Evolutionary conservation across 2,329 filamentous ascomycete species (phyloP).

Genomic region (Calycina marina): DNA sequence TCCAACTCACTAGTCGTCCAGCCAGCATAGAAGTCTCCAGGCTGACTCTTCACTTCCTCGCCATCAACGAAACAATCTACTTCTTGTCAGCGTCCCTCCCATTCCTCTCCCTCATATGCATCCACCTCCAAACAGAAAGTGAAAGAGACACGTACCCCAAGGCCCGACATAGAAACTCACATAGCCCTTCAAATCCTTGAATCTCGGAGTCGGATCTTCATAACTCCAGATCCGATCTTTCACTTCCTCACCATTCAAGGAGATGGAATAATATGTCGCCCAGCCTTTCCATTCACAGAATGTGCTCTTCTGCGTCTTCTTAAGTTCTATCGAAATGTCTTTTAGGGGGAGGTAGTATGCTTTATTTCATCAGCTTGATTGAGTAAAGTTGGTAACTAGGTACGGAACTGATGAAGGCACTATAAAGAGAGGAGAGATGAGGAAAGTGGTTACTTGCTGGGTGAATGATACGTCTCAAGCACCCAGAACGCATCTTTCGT

Average conservation of each 20-base stretch:
- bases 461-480: constrained; percentile 46
- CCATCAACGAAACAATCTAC: constrained; percentile 45
- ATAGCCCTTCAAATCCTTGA: constrained; percentile 37
- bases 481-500: constrained; percentile 46
- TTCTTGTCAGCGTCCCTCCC: background rate
- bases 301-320: constrained; percentile 28
- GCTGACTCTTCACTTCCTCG: constrained; percentile 42
- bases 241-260: constrained; percentile 23
- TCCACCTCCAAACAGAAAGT: background rate
- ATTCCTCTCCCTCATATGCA: background rate
- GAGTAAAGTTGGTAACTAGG: no score
- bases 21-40: constrained; percentile 48
- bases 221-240: constrained; percentile 44
- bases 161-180: constrained; percentile 45
- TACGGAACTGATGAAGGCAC: no score
- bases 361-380: constrained; percentile 15
- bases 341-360: constrained; percentile 45
- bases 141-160: constrained; percentile 27
- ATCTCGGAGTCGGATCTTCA: constrained; percentile 35
- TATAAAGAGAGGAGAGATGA: background rate
- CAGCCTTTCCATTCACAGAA: constrained; percentile 48
- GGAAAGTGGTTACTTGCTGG: constrained; percentile 31
- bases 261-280: constrained; percentile 41
- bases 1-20: constrained; percentile 48
- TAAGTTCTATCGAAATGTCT: constrained; percentile 32